Conservation (phyloP, 73 alveolate genomes). For the Stentor coeruleus region DNA sequence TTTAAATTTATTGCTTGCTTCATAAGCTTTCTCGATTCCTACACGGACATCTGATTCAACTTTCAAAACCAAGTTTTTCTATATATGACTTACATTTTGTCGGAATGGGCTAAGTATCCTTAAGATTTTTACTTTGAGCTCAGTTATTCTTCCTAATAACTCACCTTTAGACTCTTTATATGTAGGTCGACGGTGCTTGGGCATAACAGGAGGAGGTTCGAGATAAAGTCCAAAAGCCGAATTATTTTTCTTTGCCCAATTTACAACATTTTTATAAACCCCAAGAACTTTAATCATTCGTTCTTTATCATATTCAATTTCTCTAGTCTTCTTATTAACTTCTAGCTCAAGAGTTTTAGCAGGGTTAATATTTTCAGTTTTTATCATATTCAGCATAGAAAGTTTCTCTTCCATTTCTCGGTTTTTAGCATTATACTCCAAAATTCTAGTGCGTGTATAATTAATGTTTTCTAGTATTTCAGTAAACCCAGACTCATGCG, state of each 20-base stretch:
- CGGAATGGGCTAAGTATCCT: no score
- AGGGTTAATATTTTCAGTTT: slow-evolving; percentile 4
- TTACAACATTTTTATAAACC: not conserved
- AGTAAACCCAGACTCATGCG: slow-evolving; percentile 55
- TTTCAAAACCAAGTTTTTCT: no score
- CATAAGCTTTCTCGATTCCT: no score
- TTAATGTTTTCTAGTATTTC: slow-evolving; percentile 27
- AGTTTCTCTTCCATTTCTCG: not conserved
- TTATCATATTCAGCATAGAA: not conserved
- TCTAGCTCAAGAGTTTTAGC: not conserved
- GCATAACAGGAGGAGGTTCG: no score
- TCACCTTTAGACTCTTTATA: no score
- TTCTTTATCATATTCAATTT: slow-evolving; percentile 3
- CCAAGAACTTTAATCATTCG: not conserved
- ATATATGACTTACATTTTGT: no score
- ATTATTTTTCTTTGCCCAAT: not conserved
- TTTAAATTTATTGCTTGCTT: no score
- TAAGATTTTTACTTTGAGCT: no score
- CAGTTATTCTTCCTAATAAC: no score
- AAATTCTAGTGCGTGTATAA: not conserved
- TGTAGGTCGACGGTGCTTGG: no score
- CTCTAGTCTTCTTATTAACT: not conserved
- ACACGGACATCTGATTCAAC: no score
- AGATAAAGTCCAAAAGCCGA: no score
- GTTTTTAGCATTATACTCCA: not conserved